A percentile compares a stretch with the other conserved stretches of the same genome.
phyloP scores from a whole-genome alignment of 1,139 yeast species.

The Suhomyces terraborum region DNA sequence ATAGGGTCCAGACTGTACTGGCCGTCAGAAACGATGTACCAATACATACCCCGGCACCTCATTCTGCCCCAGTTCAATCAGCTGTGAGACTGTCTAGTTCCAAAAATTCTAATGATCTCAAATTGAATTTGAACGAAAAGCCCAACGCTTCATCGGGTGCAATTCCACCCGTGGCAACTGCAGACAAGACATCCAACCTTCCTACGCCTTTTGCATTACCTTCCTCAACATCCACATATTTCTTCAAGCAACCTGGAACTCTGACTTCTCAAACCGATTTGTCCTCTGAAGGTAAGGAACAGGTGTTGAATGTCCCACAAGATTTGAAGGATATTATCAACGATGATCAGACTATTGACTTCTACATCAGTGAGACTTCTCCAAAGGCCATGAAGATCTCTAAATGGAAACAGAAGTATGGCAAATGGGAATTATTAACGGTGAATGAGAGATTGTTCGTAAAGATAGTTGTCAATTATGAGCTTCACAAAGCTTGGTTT shows the following conservation, averaged over 20 bases:
- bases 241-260: conserved; percentile 32
- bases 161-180: background rate
- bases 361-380: conserved; percentile 37
- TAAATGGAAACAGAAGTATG: conserved; percentile 46
- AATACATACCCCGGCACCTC: background rate
- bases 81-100: background rate
- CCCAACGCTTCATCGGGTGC: background rate
- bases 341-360: conserved; percentile 43
- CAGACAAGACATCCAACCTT: conserved; percentile 19
- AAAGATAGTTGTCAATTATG: conserved; percentile 42
- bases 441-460: conserved; percentile 38
- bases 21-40: background rate
- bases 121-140: conserved; percentile 3
- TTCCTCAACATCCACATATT: conserved; percentile 45
- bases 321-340: conserved; percentile 42
- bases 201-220: conserved; percentile 51
- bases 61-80: background rate
- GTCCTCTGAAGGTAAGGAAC: conserved; percentile 11
- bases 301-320: conserved; percentile 34
- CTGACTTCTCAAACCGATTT: conserved; percentile 9
- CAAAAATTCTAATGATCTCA: conserved; percentile 1
- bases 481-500: conserved; percentile 39
- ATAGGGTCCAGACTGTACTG: background rate
- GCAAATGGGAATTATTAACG: conserved; percentile 52
- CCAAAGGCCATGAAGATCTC: conserved; percentile 45